Evolutionary conservation across 805 yeast species (phyloP), one percentile per base, ranked within the genome.

Genomic region (Wickerhamiella musiphila): DNA sequence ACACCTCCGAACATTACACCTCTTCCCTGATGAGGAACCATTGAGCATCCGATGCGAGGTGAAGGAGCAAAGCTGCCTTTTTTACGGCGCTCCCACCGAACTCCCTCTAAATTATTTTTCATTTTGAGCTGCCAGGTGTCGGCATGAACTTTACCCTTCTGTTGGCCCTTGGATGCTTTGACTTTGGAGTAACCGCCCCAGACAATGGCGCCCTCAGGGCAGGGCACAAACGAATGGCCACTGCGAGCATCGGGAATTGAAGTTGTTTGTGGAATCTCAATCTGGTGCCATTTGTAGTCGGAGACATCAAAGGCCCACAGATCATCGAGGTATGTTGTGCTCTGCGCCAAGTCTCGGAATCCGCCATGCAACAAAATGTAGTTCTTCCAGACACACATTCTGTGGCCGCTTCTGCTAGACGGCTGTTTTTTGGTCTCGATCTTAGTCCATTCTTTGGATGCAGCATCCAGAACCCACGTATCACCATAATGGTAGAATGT

Each of bases 401-500:
- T 63, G 49, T 83, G 94, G 18, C 98, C 98, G 1, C 94, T 81
- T 41, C 98, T 64, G 0, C 94, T 77, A 10, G 74, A 60, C 4
- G 96, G 96, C 8, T 48, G 43, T 34, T 64, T 67, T 41, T 77
- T 76, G 24, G 60, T 57, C 35, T 86, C 96, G 4, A 83, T 58
- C 47, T 84, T 83, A 15, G 78, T 63, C 96, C 96, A 86, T 54
- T 83, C 94, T 46, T 78, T 82, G 12, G 76, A 62, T 20, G 66
- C 70, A 1, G 84, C 68, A 47, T 90, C 96, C 37, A 86, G 59
- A 29, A 86, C 64, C 98, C 98, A 86, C 4, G 94, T 77, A 49
- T 86, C 98, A 12, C 94, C 86, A 52, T 81, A 86, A 54, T 86
- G 98, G 52, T 90, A 90, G 54, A 86, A 86, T 0, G 94, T 82